Percentiles rank a stretch among this genome's conserved stretches.
Evolutionary conservation across 768 basidiomycete species (phyloP).

Genomic region (Mycena filopes): DNA sequence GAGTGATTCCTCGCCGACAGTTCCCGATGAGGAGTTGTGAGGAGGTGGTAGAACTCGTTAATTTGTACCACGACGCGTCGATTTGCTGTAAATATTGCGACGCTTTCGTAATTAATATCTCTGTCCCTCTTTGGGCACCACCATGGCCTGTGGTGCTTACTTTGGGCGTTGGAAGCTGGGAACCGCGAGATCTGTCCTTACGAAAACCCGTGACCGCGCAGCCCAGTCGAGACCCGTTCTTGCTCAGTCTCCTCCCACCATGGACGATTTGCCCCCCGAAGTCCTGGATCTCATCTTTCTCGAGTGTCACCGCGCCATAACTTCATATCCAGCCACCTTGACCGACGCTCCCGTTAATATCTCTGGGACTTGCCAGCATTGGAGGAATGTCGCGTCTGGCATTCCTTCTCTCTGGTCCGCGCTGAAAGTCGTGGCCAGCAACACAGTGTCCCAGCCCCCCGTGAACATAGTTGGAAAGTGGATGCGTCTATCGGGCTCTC

Average conservation of each 20-base stretch:
- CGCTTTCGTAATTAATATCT: too few species aligned
- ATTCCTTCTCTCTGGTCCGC: constrained; percentile 24
- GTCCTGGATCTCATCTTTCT: constrained; percentile 24
- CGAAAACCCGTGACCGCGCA: too few species aligned
- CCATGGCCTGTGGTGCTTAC: too few species aligned
- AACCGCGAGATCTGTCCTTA: too few species aligned
- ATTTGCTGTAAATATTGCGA: too few species aligned
- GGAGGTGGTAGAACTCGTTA: too few species aligned
- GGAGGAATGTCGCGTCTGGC: constrained; percentile 17
- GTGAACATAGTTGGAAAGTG: constrained; percentile 12
- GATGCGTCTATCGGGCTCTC: constrained; percentile 19
- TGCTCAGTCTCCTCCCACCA: background rate
- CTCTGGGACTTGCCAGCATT: constrained; percentile 13
- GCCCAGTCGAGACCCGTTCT: too few species aligned
- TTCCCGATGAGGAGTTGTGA: too few species aligned
- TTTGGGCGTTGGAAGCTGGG: too few species aligned
- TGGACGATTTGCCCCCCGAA: constrained; percentile 19
- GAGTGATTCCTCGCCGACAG: too few species aligned
- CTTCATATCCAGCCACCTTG: background rate
- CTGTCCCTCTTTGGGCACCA: too few species aligned
- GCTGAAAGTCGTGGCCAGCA: constrained; percentile 11
- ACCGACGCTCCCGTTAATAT: constrained; percentile 18
- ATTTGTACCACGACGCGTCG: too few species aligned
- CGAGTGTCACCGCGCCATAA: background rate
- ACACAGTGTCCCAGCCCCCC: constrained; percentile 15